phyloP scores from a whole-genome alignment of 192 early-diverging fungal genomes.

The Backusella liffmaniae region DNA sequence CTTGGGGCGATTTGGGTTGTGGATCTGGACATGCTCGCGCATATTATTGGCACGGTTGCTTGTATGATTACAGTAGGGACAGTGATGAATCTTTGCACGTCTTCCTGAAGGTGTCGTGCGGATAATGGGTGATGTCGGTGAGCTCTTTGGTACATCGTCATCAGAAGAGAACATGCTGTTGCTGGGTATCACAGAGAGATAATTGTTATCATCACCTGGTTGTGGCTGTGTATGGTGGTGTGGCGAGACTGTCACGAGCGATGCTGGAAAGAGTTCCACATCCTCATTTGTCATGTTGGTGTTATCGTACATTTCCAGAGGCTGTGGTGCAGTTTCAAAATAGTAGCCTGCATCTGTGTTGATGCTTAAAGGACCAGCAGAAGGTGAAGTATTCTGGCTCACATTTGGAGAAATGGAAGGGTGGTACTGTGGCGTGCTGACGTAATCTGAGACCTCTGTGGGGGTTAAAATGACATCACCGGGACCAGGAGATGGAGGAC shows the following conservation, averaged over 20 bases:
- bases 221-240: not conserved
- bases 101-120: slow-evolving; percentile 2
- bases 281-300: not conserved
- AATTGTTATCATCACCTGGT: not conserved
- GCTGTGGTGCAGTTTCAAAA: not conserved
- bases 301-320: not conserved
- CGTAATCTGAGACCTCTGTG: not conserved
- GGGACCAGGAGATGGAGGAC: slow-evolving; percentile 4
- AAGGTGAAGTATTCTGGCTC: not conserved
- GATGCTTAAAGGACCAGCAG: not conserved
- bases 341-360: not conserved
- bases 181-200: not conserved
- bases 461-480: slow-evolving; percentile 14
- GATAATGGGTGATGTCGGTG: not conserved
- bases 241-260: slow-evolving; percentile 5
- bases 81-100: slow-evolving; percentile 32
- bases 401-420: not conserved
- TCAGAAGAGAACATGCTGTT: not conserved
- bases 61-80: slow-evolving; percentile 50
- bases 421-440: not conserved
- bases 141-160: not conserved
- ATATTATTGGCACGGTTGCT: slow-evolving; percentile 71
- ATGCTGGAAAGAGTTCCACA: not conserved
- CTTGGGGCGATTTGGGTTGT: slow-evolving; percentile 64
- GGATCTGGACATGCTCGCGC: slow-evolving; percentile 61